Base-by-base conservation (phyloP, 257 asterid genomes). In the Schizonepeta tenuifolia region DNA sequence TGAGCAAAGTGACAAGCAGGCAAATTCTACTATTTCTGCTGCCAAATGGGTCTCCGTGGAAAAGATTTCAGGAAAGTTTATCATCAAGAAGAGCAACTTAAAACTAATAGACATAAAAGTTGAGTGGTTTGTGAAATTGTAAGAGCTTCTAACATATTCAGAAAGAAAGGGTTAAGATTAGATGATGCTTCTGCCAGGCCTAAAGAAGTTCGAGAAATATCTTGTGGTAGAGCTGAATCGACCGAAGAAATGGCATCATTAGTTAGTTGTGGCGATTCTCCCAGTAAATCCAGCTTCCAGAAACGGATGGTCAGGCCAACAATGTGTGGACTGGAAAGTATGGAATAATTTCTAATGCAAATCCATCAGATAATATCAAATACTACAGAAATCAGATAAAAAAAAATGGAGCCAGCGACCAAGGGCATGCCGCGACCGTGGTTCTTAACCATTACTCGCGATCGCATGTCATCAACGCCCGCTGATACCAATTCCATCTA, bases 341-440 rank as follows among this genome's bases (percentile, higher is more conserved):
- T 78, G 95, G 91, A 31, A 75, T 86, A 75, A 86, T 88, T 62
- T 78, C 89, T 64, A 88, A 84, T 72, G 91, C 74, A 28, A 77
- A 83, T 61, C 71, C 80, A 35, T 73, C 67, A 31, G 86, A 82
- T n/a, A n/a, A n/a, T n/a, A n/a, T n/a, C n/a, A n/a, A n/a, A n/a
- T n/a, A n/a, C n/a, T n/a, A n/a, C n/a, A n/a, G n/a, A n/a, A n/a
- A n/a, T n/a, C n/a, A n/a, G n/a, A n/a, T n/a, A n/a, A n/a, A n/a
- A n/a, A n/a, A n/a, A n/a, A n/a, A n/a, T n/a, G n/a, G n/a, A n/a
- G n/a, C n/a, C n/a, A n/a, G n/a, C n/a, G n/a, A n/a, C n/a, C n/a
- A n/a, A n/a, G n/a, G n/a, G n/a, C n/a, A n/a, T n/a, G n/a, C n/a
- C n/a, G n/a, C n/a, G n/a, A n/a, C n/a, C n/a, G n/a, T n/a, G n/a